Evolutionary conservation across 2,329 filamentous ascomycete species (phyloP), one percentile per base, ranked within the genome.

Genomic region (Aspergillus tamarii): DNA sequence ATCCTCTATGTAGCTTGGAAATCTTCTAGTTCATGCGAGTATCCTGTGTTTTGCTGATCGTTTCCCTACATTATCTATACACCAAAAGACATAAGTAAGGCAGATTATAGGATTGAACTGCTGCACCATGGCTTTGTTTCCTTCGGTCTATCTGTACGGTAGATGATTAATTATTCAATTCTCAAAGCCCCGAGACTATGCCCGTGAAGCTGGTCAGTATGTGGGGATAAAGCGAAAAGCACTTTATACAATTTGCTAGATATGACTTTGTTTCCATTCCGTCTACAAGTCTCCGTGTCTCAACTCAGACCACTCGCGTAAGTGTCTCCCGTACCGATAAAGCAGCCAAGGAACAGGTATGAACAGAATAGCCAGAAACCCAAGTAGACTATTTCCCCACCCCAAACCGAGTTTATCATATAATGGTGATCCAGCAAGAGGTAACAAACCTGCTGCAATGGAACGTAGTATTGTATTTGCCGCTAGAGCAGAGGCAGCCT

Each of bases 101-200:
- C 0, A 4, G 3, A 34, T 1, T 16, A 36, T 7, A 16, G 14
- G 4, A 5, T 7, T 36, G 0, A 16, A 16, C 34, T 2, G 2
- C 16, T 12, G 0, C 34, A 16, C 6, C 3, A 36, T 36, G 34
- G 14, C 32, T 2, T 16, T 0, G 2, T 16, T 36, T 16, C 34
- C 34, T 16, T 16, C 34, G 14, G 4, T n/a, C n/a, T 16, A 16
- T 16, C 0, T 16, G 0, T 16, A 36, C 16, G 34, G 12, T 36
- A 11, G 2, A 36, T 5, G 4, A 36, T 3, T 36, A 3, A 14
- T 12, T 14, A 3, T 11, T 2, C 1, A 34, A 11, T 34, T 11
- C 32, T 34, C 32, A 34, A 34, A 34, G 3, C 3, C 1, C 9
- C 32, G 8, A 34, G 32, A 26, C 26, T 5, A 26, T 26, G 3